These are phyloP conservation scores for Purshia tridentata DNA, from an alignment of 306 rosid genomes.

Conservation along the genomic window DNA sequence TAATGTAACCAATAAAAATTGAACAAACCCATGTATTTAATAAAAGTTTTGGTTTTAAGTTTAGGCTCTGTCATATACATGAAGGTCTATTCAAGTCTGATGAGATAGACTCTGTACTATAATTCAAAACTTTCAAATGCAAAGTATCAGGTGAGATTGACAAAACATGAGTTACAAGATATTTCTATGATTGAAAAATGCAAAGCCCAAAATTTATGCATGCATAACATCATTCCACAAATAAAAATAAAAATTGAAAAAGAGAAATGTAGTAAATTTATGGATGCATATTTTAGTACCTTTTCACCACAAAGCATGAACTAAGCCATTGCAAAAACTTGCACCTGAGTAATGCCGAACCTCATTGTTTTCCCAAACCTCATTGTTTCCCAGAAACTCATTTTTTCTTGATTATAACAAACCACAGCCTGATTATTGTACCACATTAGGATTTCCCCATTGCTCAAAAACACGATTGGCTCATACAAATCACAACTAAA, in stretches of 20 bases:
- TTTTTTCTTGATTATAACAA: not conserved
- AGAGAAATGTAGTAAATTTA: constrained; percentile 7
- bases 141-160: no score
- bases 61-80: not conserved
- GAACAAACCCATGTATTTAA: not conserved
- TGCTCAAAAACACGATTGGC: constrained; percentile 8
- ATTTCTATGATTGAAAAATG: not conserved
- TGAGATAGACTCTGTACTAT: not conserved
- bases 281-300: not conserved
- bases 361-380: no score
- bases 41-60: no score
- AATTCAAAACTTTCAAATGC: no score
- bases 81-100: not conserved
- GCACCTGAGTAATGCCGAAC: not conserved
- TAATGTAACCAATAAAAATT: not conserved
- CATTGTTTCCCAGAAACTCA: not conserved
- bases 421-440: not conserved
- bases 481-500: not conserved
- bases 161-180: no score
- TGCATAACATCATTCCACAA: not conserved
- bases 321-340: not conserved
- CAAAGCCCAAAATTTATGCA: no score
- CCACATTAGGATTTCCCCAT: constrained; percentile 13
- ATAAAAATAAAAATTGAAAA: not conserved
- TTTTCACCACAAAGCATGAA: constrained; percentile 11